phyloP scores from a whole-genome alignment of 805 yeast genomes.

The Kodamaea hsintzibuensis region DNA sequence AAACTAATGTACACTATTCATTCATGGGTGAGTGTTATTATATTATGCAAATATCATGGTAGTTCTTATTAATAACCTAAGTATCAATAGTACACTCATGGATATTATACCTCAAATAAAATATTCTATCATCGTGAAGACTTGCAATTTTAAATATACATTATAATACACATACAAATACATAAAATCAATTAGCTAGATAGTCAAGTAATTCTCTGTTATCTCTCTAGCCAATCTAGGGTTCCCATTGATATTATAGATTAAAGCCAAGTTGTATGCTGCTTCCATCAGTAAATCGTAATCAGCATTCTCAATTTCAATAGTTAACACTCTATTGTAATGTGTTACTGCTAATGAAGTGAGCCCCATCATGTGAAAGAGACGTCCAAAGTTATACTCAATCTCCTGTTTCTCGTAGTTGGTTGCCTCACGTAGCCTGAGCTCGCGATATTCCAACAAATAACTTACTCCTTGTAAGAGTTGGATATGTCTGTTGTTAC shows the following conservation, averaged over 20 bases:
- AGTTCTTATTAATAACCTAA: no score
- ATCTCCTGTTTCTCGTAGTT: conserved; percentile 69
- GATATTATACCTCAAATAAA: no score
- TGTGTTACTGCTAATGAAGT: conserved; percentile 69
- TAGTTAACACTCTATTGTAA: conserved; percentile 66
- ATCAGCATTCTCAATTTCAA: conserved; percentile 38
- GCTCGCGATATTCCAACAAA: conserved; percentile 66
- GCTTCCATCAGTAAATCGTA: conserved; percentile 73
- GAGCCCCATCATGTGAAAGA: conserved; percentile 82
- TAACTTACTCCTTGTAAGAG: conserved; percentile 84
- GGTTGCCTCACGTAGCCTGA: conserved; percentile 42
- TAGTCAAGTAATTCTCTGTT: conserved; percentile 63
- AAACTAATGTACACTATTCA: no score
- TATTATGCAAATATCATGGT: no score
- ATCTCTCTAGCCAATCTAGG: conserved; percentile 59
- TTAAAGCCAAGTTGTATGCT: conserved; percentile 78
- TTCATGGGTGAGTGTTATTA: no score
- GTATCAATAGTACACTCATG: no score
- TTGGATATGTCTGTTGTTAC: conserved; percentile 83
- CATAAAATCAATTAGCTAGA: conserved; percentile 25
- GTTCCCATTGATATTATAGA: conserved; percentile 78
- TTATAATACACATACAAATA: not conserved
- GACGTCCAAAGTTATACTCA: conserved; percentile 78
- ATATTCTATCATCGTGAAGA: no score
- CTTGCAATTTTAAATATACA: not conserved